A percentile compares a stretch with the other conserved stretches of the same genome.
Evolutionary conservation across 257 asterid species (phyloP).

Genomic region (Penstemon barbatus): DNA sequence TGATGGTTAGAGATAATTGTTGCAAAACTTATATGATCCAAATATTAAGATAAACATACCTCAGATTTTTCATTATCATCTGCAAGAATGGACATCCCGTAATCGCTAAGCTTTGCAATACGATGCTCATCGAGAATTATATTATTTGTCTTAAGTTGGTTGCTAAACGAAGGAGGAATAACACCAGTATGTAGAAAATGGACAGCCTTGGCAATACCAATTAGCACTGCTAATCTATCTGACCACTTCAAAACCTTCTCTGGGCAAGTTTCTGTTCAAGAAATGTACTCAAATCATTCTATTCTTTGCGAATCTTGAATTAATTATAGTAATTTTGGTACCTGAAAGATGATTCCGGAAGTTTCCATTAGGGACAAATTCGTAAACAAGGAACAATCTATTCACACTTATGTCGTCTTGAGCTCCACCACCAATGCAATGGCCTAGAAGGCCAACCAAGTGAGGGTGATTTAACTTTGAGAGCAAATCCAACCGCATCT

Average conservation of each 20-base stretch:
- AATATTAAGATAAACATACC: constrained; percentile 35
- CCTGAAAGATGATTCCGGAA: constrained; percentile 84
- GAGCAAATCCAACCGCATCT: constrained; percentile 72
- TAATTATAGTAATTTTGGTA: constrained; percentile 24
- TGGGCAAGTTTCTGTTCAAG: constrained; percentile 53
- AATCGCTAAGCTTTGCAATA: constrained; percentile 88
- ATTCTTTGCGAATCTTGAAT: background rate
- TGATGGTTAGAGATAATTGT: constrained; percentile 32
- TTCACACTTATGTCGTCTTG: constrained; percentile 65
- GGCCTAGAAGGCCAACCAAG: constrained; percentile 75
- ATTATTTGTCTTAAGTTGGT: constrained; percentile 71
- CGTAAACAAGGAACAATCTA: constrained; percentile 79
- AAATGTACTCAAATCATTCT: constrained; percentile 20
- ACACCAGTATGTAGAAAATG: constrained; percentile 94
- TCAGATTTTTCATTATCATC: constrained; percentile 68
- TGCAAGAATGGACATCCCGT: constrained; percentile 81
- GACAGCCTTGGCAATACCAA: constrained; percentile 83
- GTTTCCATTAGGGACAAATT: constrained; percentile 74
- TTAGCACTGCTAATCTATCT: constrained; percentile 80
- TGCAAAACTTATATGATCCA: constrained; percentile 24
- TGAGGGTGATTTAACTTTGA: constrained; percentile 90
- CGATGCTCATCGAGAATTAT: constrained; percentile 80
- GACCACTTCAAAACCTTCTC: constrained; percentile 83
- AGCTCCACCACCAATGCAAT: constrained; percentile 69
- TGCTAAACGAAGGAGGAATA: constrained; percentile 69